A percentile compares a stretch with the other conserved stretches of the same genome.
phyloP scores from a whole-genome alignment of 306 rosid species.

The Elaeagnus macrophylla region DNA sequence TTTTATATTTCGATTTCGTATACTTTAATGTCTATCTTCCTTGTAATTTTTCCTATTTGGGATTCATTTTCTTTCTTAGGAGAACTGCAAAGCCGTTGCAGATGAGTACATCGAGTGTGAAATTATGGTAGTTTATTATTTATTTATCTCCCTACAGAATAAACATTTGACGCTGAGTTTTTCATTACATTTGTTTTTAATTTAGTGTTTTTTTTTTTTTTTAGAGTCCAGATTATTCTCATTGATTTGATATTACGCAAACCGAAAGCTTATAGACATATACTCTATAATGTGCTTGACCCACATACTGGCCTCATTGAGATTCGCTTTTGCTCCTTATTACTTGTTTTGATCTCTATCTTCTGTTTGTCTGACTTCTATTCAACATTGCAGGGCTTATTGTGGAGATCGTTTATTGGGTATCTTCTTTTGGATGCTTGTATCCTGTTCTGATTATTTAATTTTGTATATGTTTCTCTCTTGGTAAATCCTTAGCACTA shows the following conservation, averaged over 20 bases:
- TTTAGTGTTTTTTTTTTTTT: not conserved
- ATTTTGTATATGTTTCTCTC: not conserved
- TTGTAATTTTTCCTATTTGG: not conserved
- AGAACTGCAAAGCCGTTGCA: conserved; percentile 65
- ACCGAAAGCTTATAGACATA: conserved; percentile 73
- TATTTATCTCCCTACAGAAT: not conserved
- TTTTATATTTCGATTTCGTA: conserved; percentile 2
- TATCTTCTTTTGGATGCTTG: conserved; percentile 83
- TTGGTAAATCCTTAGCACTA: conserved; percentile 6
- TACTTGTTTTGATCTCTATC: conserved; percentile 11
- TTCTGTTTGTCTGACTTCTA: conserved; percentile 9
- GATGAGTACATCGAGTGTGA: conserved; percentile 85
- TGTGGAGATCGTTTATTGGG: conserved; percentile 50
- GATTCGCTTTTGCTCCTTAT: conserved; percentile 26
- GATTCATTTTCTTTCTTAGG: conserved; percentile 31
- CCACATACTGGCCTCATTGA: conserved; percentile 31
- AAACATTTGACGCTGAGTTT: not conserved
- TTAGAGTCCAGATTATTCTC: conserved; percentile 44
- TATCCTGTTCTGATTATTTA: conserved; percentile 26
- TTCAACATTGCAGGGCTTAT: conserved; percentile 45
- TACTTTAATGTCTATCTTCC: not conserved
- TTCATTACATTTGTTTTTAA: not conserved
- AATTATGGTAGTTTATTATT: conserved; percentile 38
- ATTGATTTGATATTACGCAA: conserved; percentile 83
- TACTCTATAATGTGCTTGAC: conserved; percentile 59